Conservation (phyloP, 2,329 filamentous ascomycete genomes). For the Knufia petricola region DNA sequence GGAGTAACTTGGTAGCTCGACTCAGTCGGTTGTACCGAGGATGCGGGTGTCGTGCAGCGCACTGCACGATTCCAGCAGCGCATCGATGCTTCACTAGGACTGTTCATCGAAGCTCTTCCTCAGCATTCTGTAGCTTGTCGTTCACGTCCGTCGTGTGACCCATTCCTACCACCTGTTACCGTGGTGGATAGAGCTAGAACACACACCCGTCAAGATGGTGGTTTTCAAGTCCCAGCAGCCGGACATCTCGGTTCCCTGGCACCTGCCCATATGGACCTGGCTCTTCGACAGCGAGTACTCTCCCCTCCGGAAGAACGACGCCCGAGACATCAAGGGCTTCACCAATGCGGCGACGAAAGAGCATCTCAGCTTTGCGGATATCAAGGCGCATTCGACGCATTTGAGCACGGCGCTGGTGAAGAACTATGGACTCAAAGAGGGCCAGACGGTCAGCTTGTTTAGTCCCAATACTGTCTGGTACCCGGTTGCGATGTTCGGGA, state of each 20-base stretch:
- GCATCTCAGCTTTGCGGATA: constrained; percentile 47
- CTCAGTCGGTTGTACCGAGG: no score
- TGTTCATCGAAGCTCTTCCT: no score
- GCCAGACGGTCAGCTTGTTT: constrained; percentile 52
- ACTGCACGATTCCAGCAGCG: no score
- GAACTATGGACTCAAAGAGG: constrained; percentile 44
- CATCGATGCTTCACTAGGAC: no score
- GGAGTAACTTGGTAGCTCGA: no score
- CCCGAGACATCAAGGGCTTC: constrained; percentile 41
- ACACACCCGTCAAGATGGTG: constrained; percentile 12
- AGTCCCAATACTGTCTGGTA: constrained; percentile 59
- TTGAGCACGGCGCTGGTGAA: constrained; percentile 52
- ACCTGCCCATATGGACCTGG: constrained; percentile 52
- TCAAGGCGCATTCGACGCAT: constrained; percentile 48
- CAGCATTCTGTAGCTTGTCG: no score
- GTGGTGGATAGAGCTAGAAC: no score
- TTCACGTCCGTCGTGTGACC: no score
- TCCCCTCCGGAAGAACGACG: constrained; percentile 34
- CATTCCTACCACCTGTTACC: no score
- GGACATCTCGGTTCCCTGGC: constrained; percentile 36
- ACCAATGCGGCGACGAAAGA: constrained; percentile 52
- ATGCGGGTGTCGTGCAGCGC: no score
- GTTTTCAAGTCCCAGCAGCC: constrained; percentile 21
- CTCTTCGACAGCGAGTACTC: constrained; percentile 49
- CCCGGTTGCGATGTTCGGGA: constrained; percentile 52